Percentiles rank a stretch among this genome's conserved stretches.
Evolutionary conservation across 2,329 filamentous ascomycete species (phyloP).

Genomic region (Curvularia sp.): DNA sequence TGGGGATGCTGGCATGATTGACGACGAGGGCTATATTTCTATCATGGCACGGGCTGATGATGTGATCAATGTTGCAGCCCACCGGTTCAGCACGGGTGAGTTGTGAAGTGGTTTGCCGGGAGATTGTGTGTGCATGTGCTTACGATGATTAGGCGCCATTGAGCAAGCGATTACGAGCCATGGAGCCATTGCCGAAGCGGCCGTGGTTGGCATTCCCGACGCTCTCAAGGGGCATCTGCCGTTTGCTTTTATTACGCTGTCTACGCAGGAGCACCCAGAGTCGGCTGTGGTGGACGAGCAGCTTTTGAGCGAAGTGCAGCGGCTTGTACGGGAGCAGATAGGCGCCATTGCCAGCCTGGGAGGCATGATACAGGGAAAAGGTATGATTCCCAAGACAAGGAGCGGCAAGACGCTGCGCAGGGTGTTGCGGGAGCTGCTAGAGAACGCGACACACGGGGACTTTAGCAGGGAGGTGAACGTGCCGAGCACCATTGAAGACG

Average conservation of each 20-base stretch:
- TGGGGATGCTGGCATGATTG: conserved; percentile 87
- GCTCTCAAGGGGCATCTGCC: conserved; percentile 87
- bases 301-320: conserved; percentile 71
- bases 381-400: conserved; percentile 89
- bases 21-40: conserved; percentile 71
- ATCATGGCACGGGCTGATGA: conserved; percentile 76
- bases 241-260: conserved; percentile 82
- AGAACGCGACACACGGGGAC: conserved; percentile 78
- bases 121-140: conserved; percentile 1
- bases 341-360: conserved; percentile 86
- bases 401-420: conserved; percentile 89
- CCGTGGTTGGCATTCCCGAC: conserved; percentile 86
- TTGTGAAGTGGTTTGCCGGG: conserved; percentile 4
- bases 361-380: conserved; percentile 82
- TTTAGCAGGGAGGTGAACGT: conserved; percentile 75
- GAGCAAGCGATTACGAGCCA: conserved; percentile 90
- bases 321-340: conserved; percentile 77
- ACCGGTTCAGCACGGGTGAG: conserved; percentile 84
- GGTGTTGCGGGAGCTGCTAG: conserved; percentile 81
- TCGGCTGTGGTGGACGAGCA: conserved; percentile 59
- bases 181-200: conserved; percentile 79
- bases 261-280: conserved; percentile 58
- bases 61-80: conserved; percentile 94
- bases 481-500: conserved; percentile 87
- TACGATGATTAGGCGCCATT: conserved; percentile 68